Evolutionary conservation across 2,329 filamentous ascomycete species (phyloP), one percentile per base, ranked within the genome.

Genomic region (Dactylellina sp.): DNA sequence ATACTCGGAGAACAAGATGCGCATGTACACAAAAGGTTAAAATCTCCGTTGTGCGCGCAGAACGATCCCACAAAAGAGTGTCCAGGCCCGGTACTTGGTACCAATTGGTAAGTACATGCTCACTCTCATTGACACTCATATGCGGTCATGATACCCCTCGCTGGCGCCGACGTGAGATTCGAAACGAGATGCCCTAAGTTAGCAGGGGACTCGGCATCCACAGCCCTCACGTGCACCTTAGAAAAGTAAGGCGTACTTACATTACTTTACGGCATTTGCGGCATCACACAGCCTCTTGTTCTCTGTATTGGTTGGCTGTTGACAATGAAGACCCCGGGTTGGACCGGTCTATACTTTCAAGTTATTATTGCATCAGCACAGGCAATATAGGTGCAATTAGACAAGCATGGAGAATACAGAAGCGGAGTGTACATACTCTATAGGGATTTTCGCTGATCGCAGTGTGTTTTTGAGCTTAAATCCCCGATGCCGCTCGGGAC

Each of bases 1-100:
- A 66, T 32, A 66, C 22, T 6, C 47, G 16, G n/a, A 24, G 9
- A 63, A 53, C 40, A 11, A 24, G 35, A 14, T 11, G 22, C 12
- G 11, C 9, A 65, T 25, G 57, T 60, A 55, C 16, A 22, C 32
- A 18, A 63, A 40, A 44, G 14, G 59, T 50, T 28, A 50, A 66
- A 66, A 47, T 50, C 39, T 71, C 65, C 65, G 57, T 49, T 24
- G 28, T 42, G 18, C 42, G 20, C 57, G 65, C 44, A 52, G 32
- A 63, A n/a, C 12, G 44, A 24, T 37, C 9, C 28, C 24, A 6
- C 7, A 28, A 9, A n/a, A 18, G 57, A 40, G 44, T 35, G 16
- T 6, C 18, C 11, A 12, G 11, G 14, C 56, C 25, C 42, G 32
- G 44, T 37, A 44, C 16, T 16, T 55, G 28, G 47, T n/a, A 37